A percentile compares a stretch with the other conserved stretches of the same genome.
Evolutionary conservation across 352 stramenopile genomes (phyloP).

Genomic region (Chrysophaeum taylorii): DNA sequence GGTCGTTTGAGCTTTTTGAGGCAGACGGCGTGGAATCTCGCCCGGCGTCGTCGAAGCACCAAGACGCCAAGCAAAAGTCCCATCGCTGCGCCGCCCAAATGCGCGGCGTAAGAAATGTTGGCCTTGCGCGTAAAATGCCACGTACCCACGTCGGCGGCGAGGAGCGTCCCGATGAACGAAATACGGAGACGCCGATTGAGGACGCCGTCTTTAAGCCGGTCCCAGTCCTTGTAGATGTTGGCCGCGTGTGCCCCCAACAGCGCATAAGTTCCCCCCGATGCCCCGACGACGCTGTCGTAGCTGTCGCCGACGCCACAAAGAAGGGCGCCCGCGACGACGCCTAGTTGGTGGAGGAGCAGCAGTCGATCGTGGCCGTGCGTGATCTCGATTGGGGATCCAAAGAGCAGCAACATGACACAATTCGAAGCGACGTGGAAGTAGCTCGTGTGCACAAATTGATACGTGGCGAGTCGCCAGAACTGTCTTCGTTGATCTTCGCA

Average conservation of each 20-base stretch:
- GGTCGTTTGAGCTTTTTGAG: neutral
- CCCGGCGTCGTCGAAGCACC: neutral
- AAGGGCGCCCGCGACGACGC: neutral
- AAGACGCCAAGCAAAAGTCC: neutral
- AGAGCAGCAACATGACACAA: neutral
- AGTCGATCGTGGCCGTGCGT: neutral
- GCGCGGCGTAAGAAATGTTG: neutral
- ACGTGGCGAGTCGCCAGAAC: neutral
- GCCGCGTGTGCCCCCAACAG: neutral
- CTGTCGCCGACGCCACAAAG: neutral
- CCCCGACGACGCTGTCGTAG: neutral
- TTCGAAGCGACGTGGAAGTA: neutral
- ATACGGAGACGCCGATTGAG: neutral
- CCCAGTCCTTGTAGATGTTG: conserved; percentile 7
- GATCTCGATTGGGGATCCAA: neutral
- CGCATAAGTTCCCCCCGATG: neutral
- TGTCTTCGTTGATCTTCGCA: neutral
- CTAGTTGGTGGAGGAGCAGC: neutral
- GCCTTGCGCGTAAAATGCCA: neutral
- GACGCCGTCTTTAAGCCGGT: neutral
- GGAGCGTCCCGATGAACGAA: neutral
- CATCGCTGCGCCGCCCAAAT: neutral
- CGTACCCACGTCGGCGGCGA: neutral
- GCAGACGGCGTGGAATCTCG: neutral
- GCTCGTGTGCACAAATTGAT: neutral